These are phyloP conservation scores for Xylariaceae sp. DNA, from an alignment of 2,329 filamentous ascomycete species.

Conservation along the genomic window DNA sequence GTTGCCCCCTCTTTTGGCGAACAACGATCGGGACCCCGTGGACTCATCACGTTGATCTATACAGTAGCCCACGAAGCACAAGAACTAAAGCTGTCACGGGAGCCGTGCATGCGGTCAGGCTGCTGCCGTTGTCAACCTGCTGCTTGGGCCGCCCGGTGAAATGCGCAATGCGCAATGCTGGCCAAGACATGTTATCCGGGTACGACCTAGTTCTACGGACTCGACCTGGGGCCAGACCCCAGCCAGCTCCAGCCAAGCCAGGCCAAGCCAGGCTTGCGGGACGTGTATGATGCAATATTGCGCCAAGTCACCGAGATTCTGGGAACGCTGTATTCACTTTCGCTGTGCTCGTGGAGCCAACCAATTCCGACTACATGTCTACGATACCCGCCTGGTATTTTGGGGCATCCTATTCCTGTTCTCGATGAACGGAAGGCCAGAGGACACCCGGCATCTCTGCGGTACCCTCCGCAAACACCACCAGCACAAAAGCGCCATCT, in stretches of 20 bases:
- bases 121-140: constrained; percentile 10
- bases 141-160: not conserved
- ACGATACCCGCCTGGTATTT: not conserved
- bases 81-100: constrained; percentile 7
- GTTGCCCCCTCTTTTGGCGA: not conserved
- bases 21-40: constrained; percentile 9
- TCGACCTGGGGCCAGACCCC: constrained; percentile 2
- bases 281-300: constrained; percentile 11
- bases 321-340: not conserved
- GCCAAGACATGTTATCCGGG: constrained; percentile 14
- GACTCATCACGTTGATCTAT: constrained; percentile 2
- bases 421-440: not conserved
- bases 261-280: not conserved
- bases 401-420: not conserved
- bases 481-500: not conserved
- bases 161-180: constrained; percentile 3
- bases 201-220: constrained; percentile 7
- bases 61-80: not conserved
- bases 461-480: not conserved
- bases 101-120: constrained; percentile 10
- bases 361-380: not conserved
- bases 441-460: not conserved
- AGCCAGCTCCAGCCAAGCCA: too few species aligned
- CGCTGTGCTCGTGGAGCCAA: not conserved
- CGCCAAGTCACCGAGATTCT: constrained; percentile 19